Evolutionary conservation across 345 rosid genomes (phyloP), one percentile per base, ranked within the genome.

Genomic region (Erysimum cheiranthoides): DNA sequence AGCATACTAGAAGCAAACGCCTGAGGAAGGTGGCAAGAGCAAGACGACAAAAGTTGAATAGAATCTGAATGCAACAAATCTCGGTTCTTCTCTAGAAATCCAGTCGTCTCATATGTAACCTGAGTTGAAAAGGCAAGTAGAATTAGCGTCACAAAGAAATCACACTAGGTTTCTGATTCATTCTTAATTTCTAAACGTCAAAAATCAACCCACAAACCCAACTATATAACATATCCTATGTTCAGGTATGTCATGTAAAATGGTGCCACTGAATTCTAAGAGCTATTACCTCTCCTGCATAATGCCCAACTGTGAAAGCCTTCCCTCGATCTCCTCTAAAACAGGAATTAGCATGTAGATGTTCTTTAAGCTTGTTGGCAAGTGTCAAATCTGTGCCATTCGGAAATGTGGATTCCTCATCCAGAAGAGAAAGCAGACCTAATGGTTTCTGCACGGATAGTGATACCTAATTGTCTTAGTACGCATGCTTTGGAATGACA

Each of bases 361-460:
- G 99, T 84, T 87, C 86, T 84, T 92, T 89, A 58, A 95, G 93
- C 88, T 95, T 95, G 85, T 86, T 85, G 79, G 99, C 97, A 77
- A 95, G 88, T 40, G 97, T 95, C 84, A 90, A 74, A 83, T 95
- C 98, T 3, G 93, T 89, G 73, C 92, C 99, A 82, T 90, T 95
- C 46, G 99, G 99, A 74, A 95, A 90, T 59, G 89, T 92, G 64
- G 99, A 95, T 79, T 95, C 99, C 81, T 95, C 99, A 68, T 95
- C 96, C 65, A 95, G 77, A 82, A 95, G 86, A 43, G 99, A 95
- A 45, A 95, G 68, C 47, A 95, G 70, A 25, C 99, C 99, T 81
- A 95, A 69, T 40, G 99, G 99, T 79, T 90, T 95, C 99, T 95
- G 93, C 90, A 85, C 40, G 50, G 47, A 71, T 25, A 42, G 1